Evolutionary conservation across 2,329 filamentous ascomycete genomes (phyloP), one percentile per base, ranked within the genome.

Genomic region (Calonectria pseudoturangicola): DNA sequence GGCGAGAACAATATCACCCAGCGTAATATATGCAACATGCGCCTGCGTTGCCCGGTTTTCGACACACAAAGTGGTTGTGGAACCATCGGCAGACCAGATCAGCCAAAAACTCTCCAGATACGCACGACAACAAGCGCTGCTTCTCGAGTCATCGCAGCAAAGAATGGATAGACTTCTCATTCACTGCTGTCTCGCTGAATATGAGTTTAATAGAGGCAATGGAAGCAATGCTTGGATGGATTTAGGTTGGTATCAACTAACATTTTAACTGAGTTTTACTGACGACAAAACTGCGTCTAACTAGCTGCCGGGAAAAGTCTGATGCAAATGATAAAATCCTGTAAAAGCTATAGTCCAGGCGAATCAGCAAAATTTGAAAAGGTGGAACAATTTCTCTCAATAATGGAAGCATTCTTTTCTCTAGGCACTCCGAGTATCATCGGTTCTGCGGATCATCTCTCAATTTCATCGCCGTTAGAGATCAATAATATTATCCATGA

Each of bases 201-300:
- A 41, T 25, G 54, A 60, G 33, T 60, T 60, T 10, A 60, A 60
- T 9, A 41, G 54, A 10, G 54, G 54, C 13, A 36, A 60, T 18
- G 54, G 54, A 1, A 27, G 54, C n/a, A 41, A 60, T 27, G 36
- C 54, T 18, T 60, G 54, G 54, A 60, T 60, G 21, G 54, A 60
- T 18, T 16, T 60, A 3, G 36, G 54, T 60, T 25, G 41, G 54
- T 60, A 16, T 13, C 16, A 4, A 28, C 39, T 25, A 2, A 12
- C 16, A 3, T 8, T 25, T 8, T 27, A 36, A 8, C 15, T 60
- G 13, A 12, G 16, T 9, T 18, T 60, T 12, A 25, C 54, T 60
- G 21, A 60, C 18, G 10, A 56, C 15, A 13, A 21, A 25, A 18
- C 12, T 33, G 2, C n/a, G 16, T 18, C 1, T n/a, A 12, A 60